These are phyloP conservation scores for Xylaria venustula DNA, from an alignment of 495 filamentous ascomycete genomes.

Conservation along the genomic window DNA sequence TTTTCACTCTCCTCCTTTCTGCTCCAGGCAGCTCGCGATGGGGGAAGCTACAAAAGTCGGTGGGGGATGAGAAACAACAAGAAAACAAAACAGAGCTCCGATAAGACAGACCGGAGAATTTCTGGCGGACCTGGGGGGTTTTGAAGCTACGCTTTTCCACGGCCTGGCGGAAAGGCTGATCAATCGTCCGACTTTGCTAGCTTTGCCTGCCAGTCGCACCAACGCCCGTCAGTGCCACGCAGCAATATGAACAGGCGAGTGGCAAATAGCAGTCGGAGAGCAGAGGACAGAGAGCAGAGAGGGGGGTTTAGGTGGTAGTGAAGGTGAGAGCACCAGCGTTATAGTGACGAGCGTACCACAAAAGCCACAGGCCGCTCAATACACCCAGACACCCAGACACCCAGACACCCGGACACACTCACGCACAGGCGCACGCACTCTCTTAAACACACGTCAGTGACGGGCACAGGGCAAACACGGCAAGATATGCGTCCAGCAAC, in stretches of 20 bases:
- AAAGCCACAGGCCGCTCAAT: constrained; percentile 4
- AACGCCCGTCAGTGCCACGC: background rate
- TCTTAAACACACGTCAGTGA: background rate
- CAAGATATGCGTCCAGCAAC: background rate
- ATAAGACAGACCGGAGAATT: constrained; percentile 1
- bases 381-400: background rate
- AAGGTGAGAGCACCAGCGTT: background rate
- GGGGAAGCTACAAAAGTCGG: constrained; percentile 8
- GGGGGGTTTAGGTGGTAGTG: too few species aligned
- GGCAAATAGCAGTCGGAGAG: constrained; percentile 2
- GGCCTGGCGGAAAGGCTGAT: background rate
- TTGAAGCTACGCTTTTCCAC: background rate
- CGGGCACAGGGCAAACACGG: constrained; percentile 11
- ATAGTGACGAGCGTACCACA: constrained; percentile 2
- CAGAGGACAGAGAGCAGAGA: too few species aligned
- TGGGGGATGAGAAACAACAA: constrained; percentile 9
- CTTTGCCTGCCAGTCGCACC: background rate
- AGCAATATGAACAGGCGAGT: constrained; percentile 11
- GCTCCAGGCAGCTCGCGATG: background rate
- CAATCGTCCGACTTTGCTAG: background rate
- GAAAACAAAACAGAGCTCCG: background rate
- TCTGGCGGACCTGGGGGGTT: constrained; percentile 7
- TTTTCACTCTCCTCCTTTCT: background rate
- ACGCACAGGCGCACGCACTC: background rate
- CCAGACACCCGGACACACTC: background rate